A percentile compares a stretch with the other conserved stretches of the same genome.
phyloP scores from a whole-genome alignment of 768 basidiomycete genomes.

The Collybiopsis luxurians region DNA sequence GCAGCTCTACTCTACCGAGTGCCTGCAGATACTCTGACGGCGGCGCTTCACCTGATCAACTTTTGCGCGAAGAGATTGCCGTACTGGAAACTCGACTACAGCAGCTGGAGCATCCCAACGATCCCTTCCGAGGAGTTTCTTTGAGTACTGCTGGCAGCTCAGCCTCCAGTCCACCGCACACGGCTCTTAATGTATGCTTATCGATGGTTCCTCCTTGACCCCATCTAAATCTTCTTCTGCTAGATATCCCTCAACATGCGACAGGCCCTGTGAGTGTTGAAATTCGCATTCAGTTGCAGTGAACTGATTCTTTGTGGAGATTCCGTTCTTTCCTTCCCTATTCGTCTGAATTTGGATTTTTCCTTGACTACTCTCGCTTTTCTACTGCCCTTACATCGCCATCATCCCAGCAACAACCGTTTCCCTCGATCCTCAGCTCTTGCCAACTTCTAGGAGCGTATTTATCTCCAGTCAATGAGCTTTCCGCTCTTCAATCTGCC shows the following conservation, averaged over 20 bases:
- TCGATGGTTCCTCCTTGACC: not conserved
- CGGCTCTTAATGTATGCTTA: conserved; percentile 6
- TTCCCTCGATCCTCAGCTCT: conserved; percentile 13
- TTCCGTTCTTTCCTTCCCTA: conserved; percentile 17
- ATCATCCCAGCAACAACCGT: conserved; percentile 12
- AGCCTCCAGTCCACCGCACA: conserved; percentile 5
- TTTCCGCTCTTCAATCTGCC: conserved; percentile 9
- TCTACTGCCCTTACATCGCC: conserved; percentile 24
- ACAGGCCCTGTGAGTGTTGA: conserved; percentile 11
- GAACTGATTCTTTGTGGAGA: not conserved
- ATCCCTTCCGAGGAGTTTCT: conserved; percentile 13
- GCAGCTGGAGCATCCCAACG: conserved; percentile 28
- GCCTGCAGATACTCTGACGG: conserved; percentile 19
- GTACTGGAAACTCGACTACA: conserved; percentile 35
- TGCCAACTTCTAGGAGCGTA: conserved; percentile 18
- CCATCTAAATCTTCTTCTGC: not conserved
- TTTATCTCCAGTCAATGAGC: conserved; percentile 14
- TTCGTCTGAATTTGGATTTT: conserved; percentile 40
- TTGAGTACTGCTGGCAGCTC: conserved; percentile 22
- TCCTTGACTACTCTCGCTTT: conserved; percentile 41
- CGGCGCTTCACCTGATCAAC: conserved; percentile 7
- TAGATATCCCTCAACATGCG: conserved; percentile 5
- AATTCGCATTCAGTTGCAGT: not conserved
- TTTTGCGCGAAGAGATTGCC: conserved; percentile 28
- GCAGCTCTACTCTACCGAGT: conserved; percentile 13